These are phyloP conservation scores for Candida anglica DNA, from an alignment of 805 yeast species.

Conservation along the genomic window DNA sequence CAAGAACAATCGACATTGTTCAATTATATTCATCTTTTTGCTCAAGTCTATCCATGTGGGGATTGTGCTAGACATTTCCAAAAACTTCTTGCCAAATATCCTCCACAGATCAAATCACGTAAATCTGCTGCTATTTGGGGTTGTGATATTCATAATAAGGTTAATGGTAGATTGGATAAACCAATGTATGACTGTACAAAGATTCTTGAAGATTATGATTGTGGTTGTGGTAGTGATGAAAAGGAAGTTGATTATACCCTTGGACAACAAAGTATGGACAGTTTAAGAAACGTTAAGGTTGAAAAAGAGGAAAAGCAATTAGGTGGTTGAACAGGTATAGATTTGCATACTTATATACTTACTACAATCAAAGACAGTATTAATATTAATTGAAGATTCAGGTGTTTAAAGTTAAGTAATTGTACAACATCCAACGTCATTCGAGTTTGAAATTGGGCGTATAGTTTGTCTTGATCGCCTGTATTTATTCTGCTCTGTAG, in stretches of 20 bases:
- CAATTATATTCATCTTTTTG: constrained; percentile 68
- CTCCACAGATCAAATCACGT: constrained; percentile 79
- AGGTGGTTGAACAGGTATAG: constrained; percentile 33
- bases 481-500: constrained; percentile 31
- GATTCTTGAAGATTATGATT: constrained; percentile 86
- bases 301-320: constrained; percentile 46
- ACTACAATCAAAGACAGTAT: background rate
- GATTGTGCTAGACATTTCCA: constrained; percentile 94
- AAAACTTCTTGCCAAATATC: constrained; percentile 60
- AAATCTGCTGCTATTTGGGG: constrained; percentile 94
- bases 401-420: constrained; percentile 16
- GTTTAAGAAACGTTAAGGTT: constrained; percentile 42
- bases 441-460: constrained; percentile 3
- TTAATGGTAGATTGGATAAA: constrained; percentile 68
- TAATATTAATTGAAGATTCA: background rate
- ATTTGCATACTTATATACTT: background rate
- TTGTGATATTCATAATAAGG: constrained; percentile 85
- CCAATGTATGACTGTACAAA: constrained; percentile 78
- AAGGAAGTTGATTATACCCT: constrained; percentile 43
- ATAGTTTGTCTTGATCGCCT: constrained; percentile 16
- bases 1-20: constrained; percentile 61
- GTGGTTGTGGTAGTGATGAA: constrained; percentile 89
- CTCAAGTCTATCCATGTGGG: constrained; percentile 94
- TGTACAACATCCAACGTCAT: constrained; percentile 24
- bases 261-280: constrained; percentile 31